A percentile compares a stretch with the other conserved stretches of the same genome.
phyloP scores from a whole-genome alignment of 202 grass and related monocot genomes.

The Schoenoplectus triqueter region DNA sequence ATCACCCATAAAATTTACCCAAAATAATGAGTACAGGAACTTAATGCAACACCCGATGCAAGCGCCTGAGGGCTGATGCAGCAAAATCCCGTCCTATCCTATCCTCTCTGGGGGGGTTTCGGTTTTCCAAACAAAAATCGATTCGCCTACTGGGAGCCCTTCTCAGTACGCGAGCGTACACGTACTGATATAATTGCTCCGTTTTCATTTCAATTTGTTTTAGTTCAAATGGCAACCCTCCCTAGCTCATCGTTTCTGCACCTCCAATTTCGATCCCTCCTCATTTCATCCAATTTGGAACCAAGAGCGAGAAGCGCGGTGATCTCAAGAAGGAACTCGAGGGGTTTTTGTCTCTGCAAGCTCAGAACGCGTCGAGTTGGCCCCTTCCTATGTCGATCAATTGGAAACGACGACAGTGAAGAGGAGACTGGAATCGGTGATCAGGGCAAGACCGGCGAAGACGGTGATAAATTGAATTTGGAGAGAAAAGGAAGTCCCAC shows the following conservation, averaged over 20 bases:
- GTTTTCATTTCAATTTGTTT: background rate
- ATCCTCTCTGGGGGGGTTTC: background rate
- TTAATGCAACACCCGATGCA: slow-evolving; percentile 13
- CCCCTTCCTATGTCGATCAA: background rate
- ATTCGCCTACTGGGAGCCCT: background rate
- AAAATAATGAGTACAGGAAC: background rate
- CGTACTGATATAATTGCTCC: background rate
- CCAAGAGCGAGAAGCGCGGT: background rate
- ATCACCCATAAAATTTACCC: no score
- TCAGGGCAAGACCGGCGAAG: slow-evolving; percentile 12
- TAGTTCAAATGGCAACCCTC: background rate
- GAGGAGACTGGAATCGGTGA: slow-evolving; percentile 11
- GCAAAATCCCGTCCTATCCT: background rate
- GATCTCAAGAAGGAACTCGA: background rate
- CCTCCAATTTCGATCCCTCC: background rate
- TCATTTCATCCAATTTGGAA: background rate
- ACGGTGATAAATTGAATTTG: background rate
- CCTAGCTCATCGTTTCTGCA: slow-evolving; percentile 15
- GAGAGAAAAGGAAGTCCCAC: background rate
- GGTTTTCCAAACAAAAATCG: background rate
- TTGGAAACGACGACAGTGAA: background rate
- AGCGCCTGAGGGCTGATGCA: background rate
- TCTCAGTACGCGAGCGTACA: background rate
- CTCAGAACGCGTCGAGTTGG: background rate
- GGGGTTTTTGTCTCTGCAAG: background rate